phyloP scores from a whole-genome alignment of 1,284 basidiomycete species.

The Cryptococcus sp. region DNA sequence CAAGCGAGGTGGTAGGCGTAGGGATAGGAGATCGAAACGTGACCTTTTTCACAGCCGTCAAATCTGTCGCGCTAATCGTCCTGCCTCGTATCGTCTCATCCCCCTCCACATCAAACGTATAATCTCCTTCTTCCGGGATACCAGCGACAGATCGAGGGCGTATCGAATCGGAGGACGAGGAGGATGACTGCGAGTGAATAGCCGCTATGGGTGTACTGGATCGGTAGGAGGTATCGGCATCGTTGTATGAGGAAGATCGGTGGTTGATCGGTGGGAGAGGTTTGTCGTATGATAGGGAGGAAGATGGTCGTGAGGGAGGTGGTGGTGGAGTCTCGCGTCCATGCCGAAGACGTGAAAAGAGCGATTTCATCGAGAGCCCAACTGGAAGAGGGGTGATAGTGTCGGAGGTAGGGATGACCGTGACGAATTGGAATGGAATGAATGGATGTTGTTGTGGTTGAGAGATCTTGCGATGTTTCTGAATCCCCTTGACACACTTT shows the following conservation, averaged over 20 bases:
- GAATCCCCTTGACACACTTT: too few relatives aligned
- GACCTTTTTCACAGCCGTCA: conserved; percentile 24
- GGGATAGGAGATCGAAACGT: conserved; percentile 30
- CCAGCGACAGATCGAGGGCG: conserved; percentile 4
- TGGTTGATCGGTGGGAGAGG: neutral
- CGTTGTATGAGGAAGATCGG: neutral
- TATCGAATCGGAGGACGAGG: conserved; percentile 3
- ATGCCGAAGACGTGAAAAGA: conserved; percentile 26
- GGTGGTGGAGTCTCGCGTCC: neutral
- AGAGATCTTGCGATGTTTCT: too few relatives aligned
- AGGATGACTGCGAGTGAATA: conserved; percentile 7
- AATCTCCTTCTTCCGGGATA: neutral
- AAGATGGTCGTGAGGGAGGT: neutral
- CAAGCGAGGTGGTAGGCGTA: conserved; percentile 27
- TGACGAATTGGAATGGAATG: too few relatives aligned
- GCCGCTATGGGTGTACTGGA: conserved; percentile 5
- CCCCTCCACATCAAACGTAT: neutral
- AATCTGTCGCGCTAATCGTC: conserved; percentile 17
- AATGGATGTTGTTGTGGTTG: too few relatives aligned
- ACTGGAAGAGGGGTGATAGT: neutral
- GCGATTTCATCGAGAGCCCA: conserved; percentile 24
- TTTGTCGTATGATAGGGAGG: neutral
- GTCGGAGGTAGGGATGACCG: too few relatives aligned
- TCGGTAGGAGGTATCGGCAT: neutral
- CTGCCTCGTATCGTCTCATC: conserved; percentile 6